Base-by-base conservation (phyloP, 2,329 filamentous ascomycete species). In the Lachnellula arida region DNA sequence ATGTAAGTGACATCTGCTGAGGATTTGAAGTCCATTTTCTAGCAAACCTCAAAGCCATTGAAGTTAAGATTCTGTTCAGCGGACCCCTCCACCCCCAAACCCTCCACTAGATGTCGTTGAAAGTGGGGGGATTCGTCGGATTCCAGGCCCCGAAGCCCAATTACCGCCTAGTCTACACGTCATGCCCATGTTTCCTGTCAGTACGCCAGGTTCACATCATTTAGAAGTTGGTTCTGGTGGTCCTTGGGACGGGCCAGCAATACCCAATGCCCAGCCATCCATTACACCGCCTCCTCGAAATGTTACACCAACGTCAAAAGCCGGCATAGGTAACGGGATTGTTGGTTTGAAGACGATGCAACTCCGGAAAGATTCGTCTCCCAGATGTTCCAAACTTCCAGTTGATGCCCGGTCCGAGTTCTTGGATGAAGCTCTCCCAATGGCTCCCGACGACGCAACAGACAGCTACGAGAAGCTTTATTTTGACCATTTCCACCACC, bases 401-500 rank as follows among this genome's bases (percentile, higher is more conserved):
- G 6, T 19, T 44, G 17, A 44, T 44, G 5, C 7, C n/a, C 9
- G 11, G 40, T 5, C 14, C 40, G n/a, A 19, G 5, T 19, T 17
- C 15, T 11, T 11, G n/a, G 15, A 22, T 22, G 42, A 44, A 44
- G 19, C 7, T 5, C 15, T 17, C 17, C n/a, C 42, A 6, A 19
- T 19, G 42, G 17, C 19, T 44, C 19, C 42, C 42, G 11, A 44
- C 15, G 19, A 22, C 5, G 11, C 11, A 23, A 15, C 15, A 3
- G 64, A 49, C 22, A 59, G 19, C 39, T 66, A 58, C 53, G 22
- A 57, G 17, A 63, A 71, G 6, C 63, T 68, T 0, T 80, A 76
- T 37, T 69, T 78, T n/a, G 63, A 64, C 0, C 57, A 67, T 0
- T 74, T 77, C 32, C 75, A 77, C 54, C 66, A 74, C 28, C 68